A percentile compares a stretch with the other conserved stretches of the same genome.
phyloP scores from a whole-genome alignment of 1,284 basidiomycete genomes.

The Ustilago cynodontis region DNA sequence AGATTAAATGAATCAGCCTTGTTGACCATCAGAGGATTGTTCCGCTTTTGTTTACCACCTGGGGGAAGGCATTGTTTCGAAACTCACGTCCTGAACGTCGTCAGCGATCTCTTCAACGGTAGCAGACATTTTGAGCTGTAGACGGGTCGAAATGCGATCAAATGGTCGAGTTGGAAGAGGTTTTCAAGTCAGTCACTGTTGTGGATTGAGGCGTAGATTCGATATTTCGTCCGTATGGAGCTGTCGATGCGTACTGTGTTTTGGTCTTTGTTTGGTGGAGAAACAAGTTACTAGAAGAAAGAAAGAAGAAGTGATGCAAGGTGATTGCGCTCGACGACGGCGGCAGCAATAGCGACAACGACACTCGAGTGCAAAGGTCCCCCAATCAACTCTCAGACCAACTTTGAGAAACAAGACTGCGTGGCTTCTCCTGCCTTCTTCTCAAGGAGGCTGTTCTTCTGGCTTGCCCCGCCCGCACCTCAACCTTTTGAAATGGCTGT shows the following conservation, averaged over 20 bases:
- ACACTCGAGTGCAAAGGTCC: slow-evolving; percentile 7
- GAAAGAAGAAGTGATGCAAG: not conserved
- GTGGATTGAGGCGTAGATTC: not conserved
- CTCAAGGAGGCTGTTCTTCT: slow-evolving; percentile 4
- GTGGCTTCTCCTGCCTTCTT: slow-evolving; percentile 3
- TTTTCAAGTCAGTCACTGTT: slow-evolving; percentile 7
- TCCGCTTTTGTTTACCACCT: too few relatives aligned
- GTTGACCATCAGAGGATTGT: too few relatives aligned
- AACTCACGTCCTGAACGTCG: slow-evolving; percentile 74
- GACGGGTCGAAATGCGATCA: not conserved
- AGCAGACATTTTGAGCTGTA: slow-evolving; percentile 46
- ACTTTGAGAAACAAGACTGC: not conserved
- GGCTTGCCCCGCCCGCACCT: slow-evolving; percentile 7
- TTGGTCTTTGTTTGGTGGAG: slow-evolving; percentile 8
- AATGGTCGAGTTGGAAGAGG: slow-evolving; percentile 4
- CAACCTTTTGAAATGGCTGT: too few relatives aligned
- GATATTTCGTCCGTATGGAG: not conserved
- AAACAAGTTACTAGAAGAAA: slow-evolving; percentile 26
- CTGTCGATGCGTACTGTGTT: slow-evolving; percentile 25
- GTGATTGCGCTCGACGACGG: slow-evolving; percentile 7
- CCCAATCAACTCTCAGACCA: slow-evolving; percentile 22
- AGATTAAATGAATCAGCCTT: slow-evolving; percentile 7
- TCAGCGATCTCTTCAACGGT: slow-evolving; percentile 83
- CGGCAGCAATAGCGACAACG: slow-evolving; percentile 15
- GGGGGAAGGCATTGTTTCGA: slow-evolving; percentile 67